Evolutionary conservation across 768 basidiomycete genomes (phyloP), one percentile per base, ranked within the genome.

Genomic region (Hysterangium stoloniferum): DNA sequence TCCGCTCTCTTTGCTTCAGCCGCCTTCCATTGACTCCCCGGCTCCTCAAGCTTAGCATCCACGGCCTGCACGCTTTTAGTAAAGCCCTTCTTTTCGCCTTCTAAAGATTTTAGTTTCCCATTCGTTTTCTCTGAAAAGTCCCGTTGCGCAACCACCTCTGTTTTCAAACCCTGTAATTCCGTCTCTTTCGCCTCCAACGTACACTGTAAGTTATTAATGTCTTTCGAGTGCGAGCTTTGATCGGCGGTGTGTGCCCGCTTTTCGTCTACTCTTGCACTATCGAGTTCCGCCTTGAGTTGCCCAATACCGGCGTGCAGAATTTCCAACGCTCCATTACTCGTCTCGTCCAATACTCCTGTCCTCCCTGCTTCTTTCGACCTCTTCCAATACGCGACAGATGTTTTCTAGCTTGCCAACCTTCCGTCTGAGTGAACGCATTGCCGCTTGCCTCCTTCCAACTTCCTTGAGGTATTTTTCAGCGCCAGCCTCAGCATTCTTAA

Each of bases 291-390:
- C 58, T 88, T 84, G 32, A 94, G 70, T 17, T 76, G 73, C 6
- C 77, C 75, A 55, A 97, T 90, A 61, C 87, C 83, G 4, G 75
- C 66, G 59, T 97, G 88, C 37, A 96, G 73, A 66, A 80, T 80
- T 38, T 86, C 73, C 60, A 97, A 69, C 27, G 83, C 89, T 64
- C 82, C 81, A 2, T 84, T 75, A 52, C 84, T 86, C 1, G 86
- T 84, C 56, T 82, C 84, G 58, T 87, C 86, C 74, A 95, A 94
- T 67, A 55, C 89, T 86, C 17, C 82, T 70, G 53, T 86, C 87
- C 57, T 86, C 81, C 34, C 91, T 74, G 36, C 84, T 85, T 6
- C 78, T 73, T 54, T 97, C 94, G 25, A 94, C 86, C 61, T 94
- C 91, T 69, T 95, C 86, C 27, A 84, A 71, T 50, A 71, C 67